These are phyloP conservation scores for Stephania japonica DNA, from an alignment of 164 flowering plant genomes.

Conservation along the genomic window DNA sequence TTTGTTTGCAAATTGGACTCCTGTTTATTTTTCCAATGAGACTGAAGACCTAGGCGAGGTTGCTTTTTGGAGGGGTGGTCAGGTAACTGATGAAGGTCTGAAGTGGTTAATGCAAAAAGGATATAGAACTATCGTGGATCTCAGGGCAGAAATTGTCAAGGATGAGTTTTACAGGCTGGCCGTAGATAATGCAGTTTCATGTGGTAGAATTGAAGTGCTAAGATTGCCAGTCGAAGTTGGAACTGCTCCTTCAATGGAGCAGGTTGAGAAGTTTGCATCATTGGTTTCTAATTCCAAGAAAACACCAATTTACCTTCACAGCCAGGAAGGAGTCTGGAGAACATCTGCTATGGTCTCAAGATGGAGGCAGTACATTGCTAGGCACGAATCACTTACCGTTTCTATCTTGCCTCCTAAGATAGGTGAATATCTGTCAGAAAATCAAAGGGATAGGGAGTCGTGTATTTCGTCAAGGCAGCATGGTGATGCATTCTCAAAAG, in stretches of 20 bases:
- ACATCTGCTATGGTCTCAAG: constrained; percentile 91
- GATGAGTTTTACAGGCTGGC: constrained; percentile 60
- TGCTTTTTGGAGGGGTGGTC: constrained; percentile 88
- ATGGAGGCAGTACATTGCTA: constrained; percentile 74
- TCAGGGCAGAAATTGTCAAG: constrained; percentile 75
- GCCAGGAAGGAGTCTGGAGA: constrained; percentile 89
- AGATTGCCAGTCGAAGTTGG: constrained; percentile 74
- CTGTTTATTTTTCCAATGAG: constrained; percentile 46
- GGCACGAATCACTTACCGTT: constrained; percentile 24
- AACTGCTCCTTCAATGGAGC: constrained; percentile 76
- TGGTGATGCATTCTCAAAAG: constrained; percentile 4
- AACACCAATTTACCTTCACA: constrained; percentile 81
- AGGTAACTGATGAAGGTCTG: constrained; percentile 84
- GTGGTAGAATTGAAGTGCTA: constrained; percentile 56
- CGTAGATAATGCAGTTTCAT: constrained; percentile 49
- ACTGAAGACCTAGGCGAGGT: constrained; percentile 53
- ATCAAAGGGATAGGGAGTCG: constrained; percentile 16
- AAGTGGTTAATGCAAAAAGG: constrained; percentile 69
- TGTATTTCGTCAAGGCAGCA: constrained; percentile 8
- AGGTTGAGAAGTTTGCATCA: constrained; percentile 78
- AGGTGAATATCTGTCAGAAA: constrained; percentile 10
- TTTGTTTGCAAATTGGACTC: constrained; percentile 84
- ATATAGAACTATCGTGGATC: constrained; percentile 79
- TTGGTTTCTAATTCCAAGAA: constrained; percentile 57
- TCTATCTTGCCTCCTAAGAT: constrained; percentile 15